Conservation (phyloP, 2,329 filamentous ascomycete genomes). For the Cadophora sp. region DNA sequence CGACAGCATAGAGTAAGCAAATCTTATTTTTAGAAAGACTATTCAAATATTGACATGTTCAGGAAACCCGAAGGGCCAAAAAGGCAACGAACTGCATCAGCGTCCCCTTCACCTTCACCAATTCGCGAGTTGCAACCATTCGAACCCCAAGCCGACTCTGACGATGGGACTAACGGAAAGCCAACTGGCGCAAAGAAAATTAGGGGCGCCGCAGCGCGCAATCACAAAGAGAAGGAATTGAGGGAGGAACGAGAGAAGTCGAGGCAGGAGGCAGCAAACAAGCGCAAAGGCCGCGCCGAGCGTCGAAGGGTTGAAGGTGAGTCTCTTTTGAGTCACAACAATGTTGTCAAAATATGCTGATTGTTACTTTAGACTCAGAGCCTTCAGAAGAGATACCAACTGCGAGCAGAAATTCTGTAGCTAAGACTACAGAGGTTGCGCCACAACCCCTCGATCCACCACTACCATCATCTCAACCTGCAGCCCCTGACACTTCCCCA, state of each 20-base stretch:
- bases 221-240: slow-evolving; percentile 67
- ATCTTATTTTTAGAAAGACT: slow-evolving; percentile 30
- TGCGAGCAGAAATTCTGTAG: slow-evolving; percentile 49
- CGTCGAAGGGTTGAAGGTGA: slow-evolving; percentile 82
- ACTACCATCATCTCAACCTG: slow-evolving; percentile 54
- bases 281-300: slow-evolving; percentile 83
- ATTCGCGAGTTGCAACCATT: slow-evolving; percentile 55
- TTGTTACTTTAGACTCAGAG: slow-evolving; percentile 67
- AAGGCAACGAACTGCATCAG: slow-evolving; percentile 82
- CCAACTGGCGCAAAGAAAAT: slow-evolving; percentile 64
- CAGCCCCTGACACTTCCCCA: slow-evolving; percentile 57
- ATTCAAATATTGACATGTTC: slow-evolving; percentile 34
- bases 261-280: slow-evolving; percentile 75
- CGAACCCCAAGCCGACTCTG: slow-evolving; percentile 68
- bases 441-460: slow-evolving; percentile 47
- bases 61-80: slow-evolving; percentile 78
- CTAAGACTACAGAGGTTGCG: slow-evolving; percentile 43
- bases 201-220: slow-evolving; percentile 61
- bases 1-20: slow-evolving; percentile 89
- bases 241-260: slow-evolving; percentile 78
- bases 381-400: slow-evolving; percentile 70
- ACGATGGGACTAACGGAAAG: slow-evolving; percentile 66
- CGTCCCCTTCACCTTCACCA: slow-evolving; percentile 62
- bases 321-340: slow-evolving; percentile 30
- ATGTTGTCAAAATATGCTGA: slow-evolving; percentile 32